Evolutionary conservation across 2,329 filamentous ascomycete genomes (phyloP).

Genomic region (Alternaria atra): DNA sequence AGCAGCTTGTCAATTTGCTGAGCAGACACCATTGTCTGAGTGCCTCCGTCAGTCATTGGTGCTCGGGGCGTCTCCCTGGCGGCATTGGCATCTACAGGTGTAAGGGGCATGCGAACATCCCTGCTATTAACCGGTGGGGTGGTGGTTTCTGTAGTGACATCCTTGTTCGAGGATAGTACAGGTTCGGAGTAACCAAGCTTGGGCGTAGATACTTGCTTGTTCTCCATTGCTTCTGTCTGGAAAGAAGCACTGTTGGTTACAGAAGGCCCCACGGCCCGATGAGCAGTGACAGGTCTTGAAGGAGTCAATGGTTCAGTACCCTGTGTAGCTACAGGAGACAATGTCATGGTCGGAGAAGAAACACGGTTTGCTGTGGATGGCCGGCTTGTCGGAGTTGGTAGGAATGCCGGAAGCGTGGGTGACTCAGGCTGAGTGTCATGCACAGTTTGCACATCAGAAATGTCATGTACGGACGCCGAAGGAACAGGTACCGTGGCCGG

Average conservation of each 20-base stretch:
- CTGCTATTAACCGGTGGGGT: conserved; percentile 12
- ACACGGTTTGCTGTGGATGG: conserved; percentile 42
- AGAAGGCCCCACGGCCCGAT: conserved; percentile 28
- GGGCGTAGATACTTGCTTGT: conserved; percentile 32
- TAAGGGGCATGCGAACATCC: conserved; percentile 36
- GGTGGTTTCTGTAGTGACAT: conserved; percentile 12
- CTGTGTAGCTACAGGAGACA: conserved; percentile 42
- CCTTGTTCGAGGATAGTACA: conserved; percentile 58
- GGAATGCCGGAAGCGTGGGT: conserved; percentile 43
- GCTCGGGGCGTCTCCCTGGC: conserved; percentile 38
- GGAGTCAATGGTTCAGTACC: conserved; percentile 40
- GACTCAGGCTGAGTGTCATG: conserved; percentile 48
- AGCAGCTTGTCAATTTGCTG: conserved; percentile 82
- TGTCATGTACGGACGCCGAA: conserved; percentile 20
- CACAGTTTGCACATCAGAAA: conserved; percentile 41
- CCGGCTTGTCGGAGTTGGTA: conserved; percentile 42
- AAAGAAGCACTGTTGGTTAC: conserved; percentile 20
- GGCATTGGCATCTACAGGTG: conserved; percentile 35
- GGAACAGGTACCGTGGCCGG: conserved; percentile 29
- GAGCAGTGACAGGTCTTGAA: conserved; percentile 44
- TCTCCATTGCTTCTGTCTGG: conserved; percentile 22
- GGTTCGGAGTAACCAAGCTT: conserved; percentile 55
- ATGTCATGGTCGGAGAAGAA: conserved; percentile 21
- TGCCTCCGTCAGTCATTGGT: conserved; percentile 71
- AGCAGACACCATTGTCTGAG: conserved; percentile 85